Conservation (phyloP, 768 basidiomycete genomes). For the Chalciporus sphaerocephalus region DNA sequence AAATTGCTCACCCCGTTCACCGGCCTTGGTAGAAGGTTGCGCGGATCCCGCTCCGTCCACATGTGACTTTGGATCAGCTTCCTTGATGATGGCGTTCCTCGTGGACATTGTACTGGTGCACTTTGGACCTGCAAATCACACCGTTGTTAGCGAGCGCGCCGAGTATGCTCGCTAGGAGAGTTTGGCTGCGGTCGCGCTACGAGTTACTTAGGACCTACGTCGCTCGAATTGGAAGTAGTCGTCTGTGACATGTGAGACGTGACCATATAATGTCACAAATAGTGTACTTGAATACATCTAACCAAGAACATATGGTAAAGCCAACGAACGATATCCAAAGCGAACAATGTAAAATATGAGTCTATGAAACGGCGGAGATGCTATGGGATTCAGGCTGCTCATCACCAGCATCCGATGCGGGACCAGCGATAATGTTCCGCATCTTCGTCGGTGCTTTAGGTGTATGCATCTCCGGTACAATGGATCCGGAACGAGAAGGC, state of each 20-base stretch:
- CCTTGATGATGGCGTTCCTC: conserved; percentile 14
- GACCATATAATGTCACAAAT: too few species aligned
- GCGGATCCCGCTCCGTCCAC: conserved; percentile 7
- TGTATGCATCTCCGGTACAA: conserved; percentile 41
- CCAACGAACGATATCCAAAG: conserved; percentile 11
- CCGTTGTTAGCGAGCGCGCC: conserved; percentile 3
- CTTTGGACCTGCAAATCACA: background rate
- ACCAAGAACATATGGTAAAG: conserved; percentile 9
- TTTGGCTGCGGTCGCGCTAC: background rate
- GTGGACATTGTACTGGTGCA: conserved; percentile 16
- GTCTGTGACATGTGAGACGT: conserved; percentile 15
- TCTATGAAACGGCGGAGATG: conserved; percentile 19
- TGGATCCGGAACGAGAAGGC: conserved; percentile 57
- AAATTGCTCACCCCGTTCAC: conserved; percentile 31
- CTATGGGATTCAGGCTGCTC: conserved; percentile 35
- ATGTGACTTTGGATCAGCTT: conserved; percentile 15
- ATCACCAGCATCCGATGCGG: conserved; percentile 46
- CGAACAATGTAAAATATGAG: conserved; percentile 6
- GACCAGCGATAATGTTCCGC: conserved; percentile 54
- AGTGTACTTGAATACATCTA: too few species aligned
- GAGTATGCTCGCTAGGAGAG: background rate
- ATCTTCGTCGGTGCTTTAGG: conserved; percentile 60
- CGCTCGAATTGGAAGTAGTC: conserved; percentile 14
- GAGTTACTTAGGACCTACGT: background rate
- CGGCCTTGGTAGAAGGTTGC: conserved; percentile 17